Conservation (phyloP, 2,329 filamentous ascomycete species). For the Furcasterigmium furcatum region DNA sequence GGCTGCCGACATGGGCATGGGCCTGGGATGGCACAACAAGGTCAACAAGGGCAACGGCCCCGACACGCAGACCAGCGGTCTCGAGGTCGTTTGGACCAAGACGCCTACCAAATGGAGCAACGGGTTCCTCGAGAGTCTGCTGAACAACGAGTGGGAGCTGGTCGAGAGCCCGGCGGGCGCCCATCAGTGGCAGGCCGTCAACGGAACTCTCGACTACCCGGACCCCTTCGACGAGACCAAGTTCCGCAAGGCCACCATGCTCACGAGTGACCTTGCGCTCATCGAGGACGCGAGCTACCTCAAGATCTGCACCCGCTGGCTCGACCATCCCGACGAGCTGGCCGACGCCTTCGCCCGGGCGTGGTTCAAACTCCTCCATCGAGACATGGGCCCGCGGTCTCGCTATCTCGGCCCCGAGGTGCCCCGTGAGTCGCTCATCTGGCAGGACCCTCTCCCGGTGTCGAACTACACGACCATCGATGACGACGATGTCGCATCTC, state of each 20-base stretch:
- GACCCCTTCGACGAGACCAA: slow-evolving; percentile 67
- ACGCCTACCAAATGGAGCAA: slow-evolving; percentile 76
- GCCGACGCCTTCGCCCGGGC: slow-evolving; percentile 67
- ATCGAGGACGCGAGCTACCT: slow-evolving; percentile 69
- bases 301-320: slow-evolving; percentile 71
- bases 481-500: slow-evolving; percentile 53
- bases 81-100: slow-evolving; percentile 78
- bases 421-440: slow-evolving; percentile 64
- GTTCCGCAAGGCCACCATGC: slow-evolving; percentile 71
- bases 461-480: slow-evolving; percentile 55
- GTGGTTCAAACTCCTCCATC: slow-evolving; percentile 82
- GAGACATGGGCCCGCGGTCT: slow-evolving; percentile 69
- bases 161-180: slow-evolving; percentile 73
- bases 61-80: slow-evolving; percentile 70
- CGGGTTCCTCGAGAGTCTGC: slow-evolving; percentile 71
- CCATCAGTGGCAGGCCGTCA: slow-evolving; percentile 76
- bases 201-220: slow-evolving; percentile 63
- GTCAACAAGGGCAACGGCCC: slow-evolving; percentile 65
- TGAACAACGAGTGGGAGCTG: slow-evolving; percentile 75
- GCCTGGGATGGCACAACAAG: slow-evolving; percentile 69
- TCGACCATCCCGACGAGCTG: slow-evolving; percentile 65
- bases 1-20: slow-evolving; percentile 51
- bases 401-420: slow-evolving; percentile 75
- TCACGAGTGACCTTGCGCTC: slow-evolving; percentile 72
- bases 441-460: slow-evolving; percentile 71